These are phyloP conservation scores for Alternaria ethzedia DNA, from an alignment of 2,329 filamentous ascomycete species.

Conservation along the genomic window DNA sequence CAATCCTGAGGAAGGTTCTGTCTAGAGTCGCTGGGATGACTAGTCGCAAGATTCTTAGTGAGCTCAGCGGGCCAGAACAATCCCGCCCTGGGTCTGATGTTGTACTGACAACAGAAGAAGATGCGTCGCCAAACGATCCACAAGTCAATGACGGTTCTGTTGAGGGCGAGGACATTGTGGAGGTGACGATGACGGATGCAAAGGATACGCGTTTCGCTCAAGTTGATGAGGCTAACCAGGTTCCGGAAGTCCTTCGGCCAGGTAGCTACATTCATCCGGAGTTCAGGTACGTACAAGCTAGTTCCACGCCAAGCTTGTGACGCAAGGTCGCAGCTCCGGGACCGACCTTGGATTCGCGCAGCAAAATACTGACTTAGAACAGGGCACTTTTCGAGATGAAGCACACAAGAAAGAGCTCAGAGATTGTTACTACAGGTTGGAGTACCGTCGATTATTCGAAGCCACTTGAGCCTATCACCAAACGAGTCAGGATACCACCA, in stretches of 20 bases:
- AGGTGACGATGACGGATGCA: conserved; percentile 81
- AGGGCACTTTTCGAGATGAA: conserved; percentile 73
- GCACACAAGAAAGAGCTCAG: conserved; percentile 63
- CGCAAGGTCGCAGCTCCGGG: not conserved
- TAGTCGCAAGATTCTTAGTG: conserved; percentile 68
- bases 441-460: conserved; percentile 65
- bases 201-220: conserved; percentile 39
- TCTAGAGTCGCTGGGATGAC: conserved; percentile 78
- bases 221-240: conserved; percentile 27
- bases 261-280: conserved; percentile 69
- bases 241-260: conserved; percentile 58
- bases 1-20: conserved; percentile 80
- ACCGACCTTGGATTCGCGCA: not conserved
- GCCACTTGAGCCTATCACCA: conserved; percentile 61
- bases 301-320: not conserved
- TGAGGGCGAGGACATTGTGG: conserved; percentile 88
- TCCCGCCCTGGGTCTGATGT: conserved; percentile 68
- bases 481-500: conserved; percentile 50
- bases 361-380: not conserved
- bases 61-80: conserved; percentile 55
- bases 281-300: conserved; percentile 38
- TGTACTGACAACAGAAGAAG: conserved; percentile 67
- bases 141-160: conserved; percentile 80
- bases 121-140: conserved; percentile 70
- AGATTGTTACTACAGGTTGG: conserved; percentile 74